A percentile compares a stretch with the other conserved stretches of the same genome.
phyloP scores from a whole-genome alignment of 805 yeast species.

The Phaffomyces thermotolerans region DNA sequence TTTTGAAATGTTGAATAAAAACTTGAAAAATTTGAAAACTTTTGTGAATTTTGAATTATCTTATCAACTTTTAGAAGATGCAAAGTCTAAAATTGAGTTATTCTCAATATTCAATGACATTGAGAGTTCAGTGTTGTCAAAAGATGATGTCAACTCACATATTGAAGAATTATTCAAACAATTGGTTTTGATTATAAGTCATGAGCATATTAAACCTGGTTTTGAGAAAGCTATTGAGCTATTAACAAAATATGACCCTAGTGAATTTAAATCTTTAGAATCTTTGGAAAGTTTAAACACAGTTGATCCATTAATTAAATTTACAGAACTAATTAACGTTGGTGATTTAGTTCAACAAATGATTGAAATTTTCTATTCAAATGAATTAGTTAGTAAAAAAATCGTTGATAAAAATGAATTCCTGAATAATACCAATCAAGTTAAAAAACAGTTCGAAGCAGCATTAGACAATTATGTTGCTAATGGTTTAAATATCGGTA shows the following conservation, averaged over 20 bases:
- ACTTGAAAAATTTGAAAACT: constrained; percentile 67
- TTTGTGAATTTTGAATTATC: constrained; percentile 79
- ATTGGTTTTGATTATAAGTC: constrained; percentile 55
- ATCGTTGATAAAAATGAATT: constrained; percentile 74
- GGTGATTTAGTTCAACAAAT: constrained; percentile 91
- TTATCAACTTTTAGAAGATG: constrained; percentile 59
- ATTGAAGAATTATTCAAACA: constrained; percentile 62
- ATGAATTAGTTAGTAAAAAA: constrained; percentile 53
- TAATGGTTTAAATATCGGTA: constrained; percentile 86
- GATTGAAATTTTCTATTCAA: constrained; percentile 84
- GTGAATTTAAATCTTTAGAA: constrained; percentile 27
- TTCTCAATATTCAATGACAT: constrained; percentile 39
- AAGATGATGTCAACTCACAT: constrained; percentile 26
- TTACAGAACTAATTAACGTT: constrained; percentile 84
- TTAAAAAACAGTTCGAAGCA: constrained; percentile 75
- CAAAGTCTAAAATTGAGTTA: constrained; percentile 56
- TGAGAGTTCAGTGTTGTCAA: constrained; percentile 25
- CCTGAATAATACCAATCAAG: constrained; percentile 65
- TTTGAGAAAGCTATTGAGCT: constrained; percentile 73
- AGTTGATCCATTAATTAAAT: constrained; percentile 80
- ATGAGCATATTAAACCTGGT: constrained; percentile 75
- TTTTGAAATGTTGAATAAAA: constrained; percentile 66
- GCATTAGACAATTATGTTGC: constrained; percentile 86
- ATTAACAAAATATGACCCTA: constrained; percentile 66
- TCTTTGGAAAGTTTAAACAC: constrained; percentile 26